Evolutionary conservation across 306 rosid species (phyloP).

Genomic region (Arachis hypogaea): DNA sequence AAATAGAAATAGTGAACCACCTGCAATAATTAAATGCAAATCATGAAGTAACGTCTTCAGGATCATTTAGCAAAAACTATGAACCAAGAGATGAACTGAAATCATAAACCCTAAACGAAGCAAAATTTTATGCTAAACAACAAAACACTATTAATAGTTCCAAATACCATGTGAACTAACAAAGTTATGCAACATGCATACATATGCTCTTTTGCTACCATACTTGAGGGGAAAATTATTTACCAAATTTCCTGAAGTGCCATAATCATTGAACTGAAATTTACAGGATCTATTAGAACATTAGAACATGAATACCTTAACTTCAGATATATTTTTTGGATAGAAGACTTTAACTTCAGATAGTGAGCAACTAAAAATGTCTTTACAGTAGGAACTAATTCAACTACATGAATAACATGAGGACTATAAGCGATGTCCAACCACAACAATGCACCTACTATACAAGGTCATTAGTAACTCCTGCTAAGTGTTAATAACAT

Average conservation of each 20-base stretch:
- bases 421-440: conserved; percentile 23
- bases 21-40: conserved; percentile 48
- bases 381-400: conserved; percentile 13
- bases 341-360: conserved; percentile 31
- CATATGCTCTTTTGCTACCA: conserved; percentile 18
- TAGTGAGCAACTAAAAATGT: conserved; percentile 10
- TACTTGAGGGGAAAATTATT: conserved; percentile 20
- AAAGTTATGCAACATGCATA: conserved; percentile 11
- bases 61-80: conserved; percentile 15
- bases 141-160: conserved; percentile 26
- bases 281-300: too few relatives aligned
- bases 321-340: conserved; percentile 20
- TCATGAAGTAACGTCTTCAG: conserved; percentile 21
- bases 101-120: background rate
- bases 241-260: background rate
- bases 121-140: conserved; percentile 26
- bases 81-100: conserved; percentile 15
- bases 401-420: conserved; percentile 25
- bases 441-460: conserved; percentile 13
- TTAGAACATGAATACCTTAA: conserved; percentile 6
- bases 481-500: background rate
- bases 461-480: conserved; percentile 21
- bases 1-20: conserved; percentile 89
- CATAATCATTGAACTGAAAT: too few relatives aligned
- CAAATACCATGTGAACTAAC: conserved; percentile 10